Evolutionary conservation across 306 rosid species (phyloP).

Genomic region (Gastrolobium bilobum): DNA sequence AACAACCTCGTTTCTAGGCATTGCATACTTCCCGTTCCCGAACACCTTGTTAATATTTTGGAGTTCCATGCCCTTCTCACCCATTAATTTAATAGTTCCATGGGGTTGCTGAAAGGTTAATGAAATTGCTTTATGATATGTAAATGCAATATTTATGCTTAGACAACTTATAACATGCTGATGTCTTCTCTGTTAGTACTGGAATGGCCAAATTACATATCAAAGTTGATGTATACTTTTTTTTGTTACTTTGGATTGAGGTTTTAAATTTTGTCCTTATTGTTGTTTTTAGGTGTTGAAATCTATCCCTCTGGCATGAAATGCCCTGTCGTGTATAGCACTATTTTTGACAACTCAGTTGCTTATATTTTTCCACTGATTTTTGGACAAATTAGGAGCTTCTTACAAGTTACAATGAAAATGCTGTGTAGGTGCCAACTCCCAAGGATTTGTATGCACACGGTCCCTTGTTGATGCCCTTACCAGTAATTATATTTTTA

Average conservation of each 20-base stretch:
- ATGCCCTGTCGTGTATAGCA: slow-evolving; percentile 10
- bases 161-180: not conserved
- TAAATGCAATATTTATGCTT: slow-evolving; percentile 9
- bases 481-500: slow-evolving; percentile 13
- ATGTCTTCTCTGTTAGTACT: not conserved
- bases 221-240: not conserved
- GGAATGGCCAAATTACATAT: not conserved
- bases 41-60: not conserved
- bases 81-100: not conserved
- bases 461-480: slow-evolving; percentile 35
- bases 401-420: not conserved
- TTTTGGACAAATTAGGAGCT: slow-evolving; percentile 11
- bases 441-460: slow-evolving; percentile 28
- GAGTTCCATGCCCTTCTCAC: not conserved
- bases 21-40: not conserved
- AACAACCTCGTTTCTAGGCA: not conserved
- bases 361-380: not conserved
- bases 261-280: not conserved
- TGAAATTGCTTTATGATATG: slow-evolving; percentile 25
- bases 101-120: slow-evolving; percentile 5
- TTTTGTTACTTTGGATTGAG: slow-evolving; percentile 13
- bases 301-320: not conserved
- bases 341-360: not conserved
- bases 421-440: not conserved
- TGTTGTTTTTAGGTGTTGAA: slow-evolving; percentile 6